Percentiles rank a stretch among this genome's conserved stretches.
These are phyloP conservation scores for Rhipidocladum racemiflorum DNA, from an alignment of 176 grass and related monocot genomes.

Conservation along the genomic window DNA sequence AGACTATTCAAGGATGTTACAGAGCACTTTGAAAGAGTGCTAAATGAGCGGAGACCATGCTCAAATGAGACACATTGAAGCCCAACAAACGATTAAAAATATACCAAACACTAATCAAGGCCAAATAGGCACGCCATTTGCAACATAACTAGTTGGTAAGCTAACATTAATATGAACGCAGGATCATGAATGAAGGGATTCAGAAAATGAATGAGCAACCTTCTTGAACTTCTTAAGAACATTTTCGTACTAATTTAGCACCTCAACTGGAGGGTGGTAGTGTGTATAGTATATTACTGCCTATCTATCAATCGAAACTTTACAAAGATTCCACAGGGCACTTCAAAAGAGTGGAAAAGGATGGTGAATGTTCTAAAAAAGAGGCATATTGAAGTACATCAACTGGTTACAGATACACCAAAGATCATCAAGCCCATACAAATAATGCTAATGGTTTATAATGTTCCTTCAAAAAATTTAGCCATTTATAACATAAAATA, in stretches of 20 bases:
- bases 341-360: background rate
- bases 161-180: background rate
- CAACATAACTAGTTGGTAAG: background rate
- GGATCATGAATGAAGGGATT: background rate
- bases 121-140: background rate
- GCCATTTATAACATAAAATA: background rate
- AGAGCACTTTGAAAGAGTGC: background rate
- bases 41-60: background rate
- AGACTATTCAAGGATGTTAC: constrained; percentile 2
- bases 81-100: background rate
- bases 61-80: background rate
- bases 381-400: background rate
- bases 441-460: background rate
- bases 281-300: background rate
- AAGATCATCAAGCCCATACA: background rate
- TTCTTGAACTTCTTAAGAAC: background rate
- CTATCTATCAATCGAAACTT: background rate
- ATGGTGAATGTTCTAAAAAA: background rate
- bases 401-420: background rate
- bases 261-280: background rate
- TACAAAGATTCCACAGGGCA: background rate
- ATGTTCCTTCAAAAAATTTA: background rate
- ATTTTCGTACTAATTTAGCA: background rate
- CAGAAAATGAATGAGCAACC: background rate
- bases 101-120: constrained; percentile 12